Percentiles rank a stretch among this genome's conserved stretches.
These are phyloP conservation scores for Yueomyces sinensis DNA, from an alignment of 805 yeast species.

Conservation along the genomic window DNA sequence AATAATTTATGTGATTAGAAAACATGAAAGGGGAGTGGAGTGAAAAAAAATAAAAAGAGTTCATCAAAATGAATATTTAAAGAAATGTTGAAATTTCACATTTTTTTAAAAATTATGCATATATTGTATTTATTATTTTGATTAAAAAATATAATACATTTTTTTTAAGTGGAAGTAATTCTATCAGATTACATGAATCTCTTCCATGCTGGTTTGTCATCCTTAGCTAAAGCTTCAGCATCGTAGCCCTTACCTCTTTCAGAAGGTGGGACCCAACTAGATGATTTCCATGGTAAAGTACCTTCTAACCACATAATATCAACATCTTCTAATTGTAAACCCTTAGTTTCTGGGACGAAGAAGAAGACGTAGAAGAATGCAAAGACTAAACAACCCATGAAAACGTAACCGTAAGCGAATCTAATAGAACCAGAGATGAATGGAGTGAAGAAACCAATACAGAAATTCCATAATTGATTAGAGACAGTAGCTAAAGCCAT, in stretches of 20 bases:
- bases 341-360: constrained; percentile 63
- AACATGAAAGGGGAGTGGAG: too few species aligned
- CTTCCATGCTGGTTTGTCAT: constrained; percentile 13
- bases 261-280: constrained; percentile 36
- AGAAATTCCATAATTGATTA: constrained; percentile 59
- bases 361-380: constrained; percentile 54
- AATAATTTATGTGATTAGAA: too few species aligned
- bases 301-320: constrained; percentile 39
- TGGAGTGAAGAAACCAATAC: constrained; percentile 59
- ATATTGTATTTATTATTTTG: too few species aligned
- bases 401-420: constrained; percentile 53
- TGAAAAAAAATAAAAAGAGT: too few species aligned
- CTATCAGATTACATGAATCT: too few species aligned
- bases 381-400: constrained; percentile 41
- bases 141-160: too few species aligned
- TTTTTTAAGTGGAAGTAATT: too few species aligned
- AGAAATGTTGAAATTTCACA: too few species aligned
- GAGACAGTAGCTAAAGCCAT: constrained; percentile 47
- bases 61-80: too few species aligned
- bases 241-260: constrained; percentile 13
- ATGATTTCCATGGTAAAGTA: constrained; percentile 31
- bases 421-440: constrained; percentile 48
- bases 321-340: constrained; percentile 68
- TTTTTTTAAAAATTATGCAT: too few species aligned
- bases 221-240: constrained; percentile 10